A percentile compares a stretch with the other conserved stretches of the same genome.
phyloP scores from a whole-genome alignment of 306 rosid genomes.

The Coriaria nepalensis region DNA sequence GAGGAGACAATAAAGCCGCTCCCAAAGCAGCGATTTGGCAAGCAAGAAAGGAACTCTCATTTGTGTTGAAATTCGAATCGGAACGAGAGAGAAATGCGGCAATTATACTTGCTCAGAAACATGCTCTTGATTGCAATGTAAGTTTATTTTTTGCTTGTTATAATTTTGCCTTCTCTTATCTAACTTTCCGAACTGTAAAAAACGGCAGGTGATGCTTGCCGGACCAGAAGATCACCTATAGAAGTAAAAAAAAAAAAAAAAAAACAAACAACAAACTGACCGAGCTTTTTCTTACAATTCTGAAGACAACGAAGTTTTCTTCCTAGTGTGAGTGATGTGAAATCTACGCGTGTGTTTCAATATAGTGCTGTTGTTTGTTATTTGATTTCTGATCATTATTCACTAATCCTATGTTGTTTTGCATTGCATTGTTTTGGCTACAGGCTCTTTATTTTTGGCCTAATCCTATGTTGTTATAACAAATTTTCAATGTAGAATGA shows the following conservation, averaged over 20 bases:
- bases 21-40: too few relatives aligned
- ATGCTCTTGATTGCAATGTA: too few relatives aligned
- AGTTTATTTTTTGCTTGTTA: too few relatives aligned
- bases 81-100: too few relatives aligned
- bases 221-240: conserved; percentile 91
- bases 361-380: neutral
- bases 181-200: too few relatives aligned
- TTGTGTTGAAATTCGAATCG: too few relatives aligned
- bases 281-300: conserved; percentile 18
- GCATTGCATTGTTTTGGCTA: conserved; percentile 73
- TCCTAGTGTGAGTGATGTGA: conserved; percentile 27
- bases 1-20: too few relatives aligned
- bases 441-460: too few relatives aligned
- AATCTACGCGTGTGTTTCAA: conserved; percentile 32
- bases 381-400: neutral
- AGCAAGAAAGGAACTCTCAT: too few relatives aligned
- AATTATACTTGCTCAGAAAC: too few relatives aligned
- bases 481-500: conserved; percentile 24
- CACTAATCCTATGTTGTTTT: conserved; percentile 62
- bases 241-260: conserved; percentile 4
- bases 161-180: too few relatives aligned
- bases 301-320: conserved; percentile 24
- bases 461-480: conserved; percentile 53
- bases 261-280: conserved; percentile 12
- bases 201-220: conserved; percentile 72